Percentiles rank a stretch among this genome's conserved stretches.
These are phyloP conservation scores for Wallemia hederae DNA, from an alignment of 1,284 basidiomycete species.

Conservation along the genomic window DNA sequence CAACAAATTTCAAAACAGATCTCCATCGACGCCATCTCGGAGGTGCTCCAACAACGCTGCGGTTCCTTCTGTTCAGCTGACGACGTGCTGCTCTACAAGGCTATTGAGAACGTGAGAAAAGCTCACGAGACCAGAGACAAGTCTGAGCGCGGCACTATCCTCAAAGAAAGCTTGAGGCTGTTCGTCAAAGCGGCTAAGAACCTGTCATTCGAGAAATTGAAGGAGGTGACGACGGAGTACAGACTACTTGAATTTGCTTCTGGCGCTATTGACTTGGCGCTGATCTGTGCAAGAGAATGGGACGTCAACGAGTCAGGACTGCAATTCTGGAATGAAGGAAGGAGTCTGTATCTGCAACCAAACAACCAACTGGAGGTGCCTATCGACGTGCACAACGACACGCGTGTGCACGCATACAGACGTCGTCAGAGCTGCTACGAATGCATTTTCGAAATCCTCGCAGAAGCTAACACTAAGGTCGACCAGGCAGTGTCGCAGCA, in stretches of 20 bases:
- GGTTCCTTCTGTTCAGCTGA: slow-evolving; percentile 93
- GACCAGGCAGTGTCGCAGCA: slow-evolving; percentile 10
- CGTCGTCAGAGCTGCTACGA: slow-evolving; percentile 47
- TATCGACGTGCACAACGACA: slow-evolving; percentile 25
- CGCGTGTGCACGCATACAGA: slow-evolving; percentile 29
- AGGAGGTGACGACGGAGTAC: slow-evolving; percentile 62
- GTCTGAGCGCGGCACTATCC: slow-evolving; percentile 37
- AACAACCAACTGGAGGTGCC: not conserved
- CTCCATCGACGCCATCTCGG: slow-evolving; percentile 81
- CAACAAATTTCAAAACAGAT: slow-evolving; percentile 90
- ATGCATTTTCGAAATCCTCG: slow-evolving; percentile 48
- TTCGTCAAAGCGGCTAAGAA: slow-evolving; percentile 65
- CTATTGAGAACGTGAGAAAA: slow-evolving; percentile 70
- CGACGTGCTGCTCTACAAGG: slow-evolving; percentile 96
- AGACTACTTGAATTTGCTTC: slow-evolving; percentile 42
- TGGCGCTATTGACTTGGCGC: slow-evolving; percentile 63
- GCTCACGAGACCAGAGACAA: slow-evolving; percentile 52
- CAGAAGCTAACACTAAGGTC: slow-evolving; percentile 35
- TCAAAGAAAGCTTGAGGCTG: slow-evolving; percentile 58
- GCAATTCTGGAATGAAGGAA: slow-evolving; percentile 42
- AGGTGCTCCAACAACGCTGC: slow-evolving; percentile 73
- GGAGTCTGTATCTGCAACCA: not conserved
- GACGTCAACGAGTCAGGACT: slow-evolving; percentile 49
- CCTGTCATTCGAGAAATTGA: slow-evolving; percentile 52
- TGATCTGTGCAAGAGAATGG: slow-evolving; percentile 49